A percentile compares a stretch with the other conserved stretches of the same genome.
Evolutionary conservation across 176 grass and related monocot genomes (phyloP).

Genomic region (Paspalum notatum): DNA sequence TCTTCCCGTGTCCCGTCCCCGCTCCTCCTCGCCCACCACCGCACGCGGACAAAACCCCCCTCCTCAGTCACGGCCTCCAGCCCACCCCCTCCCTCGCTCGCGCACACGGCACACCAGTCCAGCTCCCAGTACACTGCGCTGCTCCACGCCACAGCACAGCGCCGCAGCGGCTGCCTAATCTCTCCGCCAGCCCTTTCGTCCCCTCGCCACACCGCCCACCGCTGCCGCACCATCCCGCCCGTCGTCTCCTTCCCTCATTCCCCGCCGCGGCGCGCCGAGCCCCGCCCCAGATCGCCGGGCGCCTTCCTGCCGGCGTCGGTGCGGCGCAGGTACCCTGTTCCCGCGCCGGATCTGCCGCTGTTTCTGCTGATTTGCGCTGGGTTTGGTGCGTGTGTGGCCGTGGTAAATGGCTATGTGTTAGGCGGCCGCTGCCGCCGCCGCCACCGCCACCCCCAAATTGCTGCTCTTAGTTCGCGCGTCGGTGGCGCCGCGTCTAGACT

Average conservation of each 20-base stretch:
- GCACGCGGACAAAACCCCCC: conserved; percentile 53
- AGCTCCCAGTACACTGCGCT: conserved; percentile 7
- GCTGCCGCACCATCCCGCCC: background rate
- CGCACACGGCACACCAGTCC: conserved; percentile 9
- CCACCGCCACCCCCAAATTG: background rate
- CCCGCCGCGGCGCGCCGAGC: background rate
- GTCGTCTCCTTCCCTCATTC: background rate
- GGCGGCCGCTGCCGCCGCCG: background rate
- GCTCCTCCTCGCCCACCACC: background rate
- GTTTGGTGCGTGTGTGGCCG: conserved; percentile 1
- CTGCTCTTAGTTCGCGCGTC: conserved; percentile 25
- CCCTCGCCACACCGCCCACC: background rate
- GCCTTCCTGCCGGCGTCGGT: conserved; percentile 10
- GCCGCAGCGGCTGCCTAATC: conserved; percentile 34
- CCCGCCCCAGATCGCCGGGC: conserved; percentile 40
- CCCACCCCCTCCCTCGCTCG: background rate
- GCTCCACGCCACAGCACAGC: conserved; percentile 18
- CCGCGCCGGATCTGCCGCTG: conserved; percentile 41
- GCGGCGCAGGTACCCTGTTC: conserved; percentile 38
- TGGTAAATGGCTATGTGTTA: conserved; percentile 15
- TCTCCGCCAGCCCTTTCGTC: conserved; percentile 22
- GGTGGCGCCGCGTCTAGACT: conserved; percentile 27
- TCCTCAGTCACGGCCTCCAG: conserved; percentile 14
- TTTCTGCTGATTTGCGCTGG: conserved; percentile 24
- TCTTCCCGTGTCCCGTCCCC: conserved; percentile 34